These are phyloP conservation scores for Salvia rosmarinus DNA, from an alignment of 257 asterid species.

Conservation along the genomic window DNA sequence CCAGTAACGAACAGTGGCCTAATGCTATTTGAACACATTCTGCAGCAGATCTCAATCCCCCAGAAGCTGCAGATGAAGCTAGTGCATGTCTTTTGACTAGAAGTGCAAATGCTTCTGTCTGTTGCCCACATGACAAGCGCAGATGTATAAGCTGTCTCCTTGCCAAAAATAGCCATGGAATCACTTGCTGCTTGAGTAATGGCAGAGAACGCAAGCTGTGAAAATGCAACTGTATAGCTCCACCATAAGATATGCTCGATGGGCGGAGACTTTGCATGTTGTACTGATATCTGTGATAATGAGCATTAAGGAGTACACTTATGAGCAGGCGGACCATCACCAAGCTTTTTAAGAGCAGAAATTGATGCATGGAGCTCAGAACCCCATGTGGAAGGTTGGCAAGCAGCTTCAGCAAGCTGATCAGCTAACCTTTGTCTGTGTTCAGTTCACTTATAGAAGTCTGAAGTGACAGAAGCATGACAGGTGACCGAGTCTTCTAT, in stretches of 20 bases:
- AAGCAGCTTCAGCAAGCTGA: conserved; percentile 96
- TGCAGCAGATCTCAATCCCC: conserved; percentile 98
- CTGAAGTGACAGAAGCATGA: conserved; percentile 60
- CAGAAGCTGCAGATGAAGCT: conserved; percentile 98
- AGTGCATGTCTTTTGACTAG: conserved; percentile 94
- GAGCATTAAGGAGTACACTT: conserved; percentile 88
- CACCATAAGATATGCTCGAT: conserved; percentile 94
- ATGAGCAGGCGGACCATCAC: conserved; percentile 98
- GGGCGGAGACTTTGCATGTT: conserved; percentile 95
- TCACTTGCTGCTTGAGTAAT: conserved; percentile 97
- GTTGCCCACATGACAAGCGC: conserved; percentile 99
- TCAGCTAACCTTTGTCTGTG: conserved; percentile 88
- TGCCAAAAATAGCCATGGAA: conserved; percentile 78
- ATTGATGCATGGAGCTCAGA: conserved; percentile 95
- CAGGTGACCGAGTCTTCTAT: conserved; percentile 50
- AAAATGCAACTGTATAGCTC: conserved; percentile 98
- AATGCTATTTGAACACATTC: conserved; percentile 99
- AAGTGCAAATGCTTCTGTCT: conserved; percentile 83
- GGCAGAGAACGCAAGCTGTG: conserved; percentile 94
- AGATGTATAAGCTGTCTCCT: conserved; percentile 90
- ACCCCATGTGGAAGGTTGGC: conserved; percentile 96
- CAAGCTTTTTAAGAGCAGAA: conserved; percentile 89
- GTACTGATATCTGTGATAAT: conserved; percentile 89
- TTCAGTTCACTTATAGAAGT: conserved; percentile 67
- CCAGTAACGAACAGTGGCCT: conserved; percentile 94